Conservation (phyloP, 148 eudicot genomes). For the Camellia lanceoleosa region DNA sequence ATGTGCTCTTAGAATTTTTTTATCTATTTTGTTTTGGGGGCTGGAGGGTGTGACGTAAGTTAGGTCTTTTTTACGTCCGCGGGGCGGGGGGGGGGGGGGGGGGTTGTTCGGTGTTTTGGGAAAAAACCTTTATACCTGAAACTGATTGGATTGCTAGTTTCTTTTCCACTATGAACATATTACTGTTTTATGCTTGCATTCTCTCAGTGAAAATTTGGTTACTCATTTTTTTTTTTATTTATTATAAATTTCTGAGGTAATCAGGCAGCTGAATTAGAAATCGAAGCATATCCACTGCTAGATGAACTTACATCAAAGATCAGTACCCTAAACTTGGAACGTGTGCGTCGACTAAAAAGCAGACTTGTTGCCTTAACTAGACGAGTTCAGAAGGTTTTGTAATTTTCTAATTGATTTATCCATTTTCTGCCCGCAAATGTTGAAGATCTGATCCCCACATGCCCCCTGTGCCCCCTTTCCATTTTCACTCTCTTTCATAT, state of each 20-base stretch:
- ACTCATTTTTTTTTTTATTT: neutral
- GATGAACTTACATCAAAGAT: conserved; percentile 96
- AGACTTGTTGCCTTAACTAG: conserved; percentile 90
- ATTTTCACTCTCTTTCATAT: conserved; percentile 9
- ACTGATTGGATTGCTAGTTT: neutral
- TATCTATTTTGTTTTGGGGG: no score
- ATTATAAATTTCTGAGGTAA: conserved; percentile 9
- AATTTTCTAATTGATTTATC: neutral
- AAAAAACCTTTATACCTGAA: no score
- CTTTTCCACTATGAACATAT: neutral
- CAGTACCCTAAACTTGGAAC: conserved; percentile 87
- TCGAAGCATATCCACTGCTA: conserved; percentile 95
- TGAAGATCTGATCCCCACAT: neutral
- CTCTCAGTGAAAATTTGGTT: neutral
- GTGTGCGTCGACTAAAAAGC: conserved; percentile 90
- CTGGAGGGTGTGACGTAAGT: no score
- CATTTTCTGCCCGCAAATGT: conserved; percentile 4
- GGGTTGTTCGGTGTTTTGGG: no score
- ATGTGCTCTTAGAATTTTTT: no score
- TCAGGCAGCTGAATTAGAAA: conserved; percentile 90
- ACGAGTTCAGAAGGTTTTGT: conserved; percentile 86
- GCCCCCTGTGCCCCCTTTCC: neutral
- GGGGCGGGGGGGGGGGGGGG: no score
- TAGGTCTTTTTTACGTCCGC: no score
- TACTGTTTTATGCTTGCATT: neutral